These are phyloP conservation scores for Lasiodiplodia sp. DNA, from an alignment of 2,329 filamentous ascomycete genomes.

Conservation along the genomic window DNA sequence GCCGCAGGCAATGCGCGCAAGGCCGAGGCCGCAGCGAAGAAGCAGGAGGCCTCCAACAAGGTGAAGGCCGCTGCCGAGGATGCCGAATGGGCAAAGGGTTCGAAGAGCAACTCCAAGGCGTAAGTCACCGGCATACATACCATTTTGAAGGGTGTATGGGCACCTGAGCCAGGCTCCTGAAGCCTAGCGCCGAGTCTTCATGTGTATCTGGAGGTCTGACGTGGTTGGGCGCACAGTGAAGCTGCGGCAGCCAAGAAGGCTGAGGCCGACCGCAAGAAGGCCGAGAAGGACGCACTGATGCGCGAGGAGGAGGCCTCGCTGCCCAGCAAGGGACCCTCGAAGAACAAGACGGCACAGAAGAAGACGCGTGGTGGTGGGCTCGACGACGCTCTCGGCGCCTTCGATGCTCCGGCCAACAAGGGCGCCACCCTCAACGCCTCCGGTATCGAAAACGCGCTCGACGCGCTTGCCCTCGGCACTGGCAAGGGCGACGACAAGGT, in stretches of 20 bases:
- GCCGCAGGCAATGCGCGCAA: constrained; percentile 89
- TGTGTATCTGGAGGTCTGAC: constrained; percentile 6
- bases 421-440: constrained; percentile 75
- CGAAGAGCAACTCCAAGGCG: constrained; percentile 89
- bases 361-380: constrained; percentile 67
- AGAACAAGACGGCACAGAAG: constrained; percentile 68
- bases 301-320: constrained; percentile 80
- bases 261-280: constrained; percentile 86
- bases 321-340: constrained; percentile 67
- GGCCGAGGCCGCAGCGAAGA: constrained; percentile 83
- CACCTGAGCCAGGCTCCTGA: neutral
- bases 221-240: constrained; percentile 64
- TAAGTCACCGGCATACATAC: constrained; percentile 57
- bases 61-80: constrained; percentile 72
- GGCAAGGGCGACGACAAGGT: constrained; percentile 70
- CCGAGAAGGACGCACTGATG: constrained; percentile 83
- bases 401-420: constrained; percentile 51
- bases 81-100: constrained; percentile 81
- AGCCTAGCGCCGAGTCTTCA: neutral
- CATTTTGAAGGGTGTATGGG: neutral
- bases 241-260: constrained; percentile 84
- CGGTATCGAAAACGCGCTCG: constrained; percentile 92
- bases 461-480: constrained; percentile 77
- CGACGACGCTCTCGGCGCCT: constrained; percentile 63
- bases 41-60: constrained; percentile 74